Evolutionary conservation across 2,329 filamentous ascomycete species (phyloP), one percentile per base, ranked within the genome.

Genomic region (Coniochaeta sp.): DNA sequence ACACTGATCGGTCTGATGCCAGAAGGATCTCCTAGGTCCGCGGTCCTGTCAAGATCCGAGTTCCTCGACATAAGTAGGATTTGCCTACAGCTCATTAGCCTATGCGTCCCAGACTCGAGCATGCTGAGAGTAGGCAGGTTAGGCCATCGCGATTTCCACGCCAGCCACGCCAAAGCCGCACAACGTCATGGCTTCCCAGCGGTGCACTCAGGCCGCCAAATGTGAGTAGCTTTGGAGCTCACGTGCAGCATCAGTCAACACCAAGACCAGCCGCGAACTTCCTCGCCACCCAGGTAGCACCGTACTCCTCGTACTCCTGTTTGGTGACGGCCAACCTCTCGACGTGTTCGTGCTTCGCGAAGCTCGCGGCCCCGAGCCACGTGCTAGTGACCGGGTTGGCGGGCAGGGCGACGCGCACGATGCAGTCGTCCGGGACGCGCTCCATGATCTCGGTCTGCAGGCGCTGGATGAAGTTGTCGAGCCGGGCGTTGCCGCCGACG

Each of bases 301-400:
- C 95, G 69, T 92, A 76, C 73, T 99, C 95, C 58, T 95, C 86
- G 72, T 99, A 99, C 70, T 99, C 91, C 62, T 89, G 83, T 70
- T 90, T 91, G 0, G 90, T 95, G n/a, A 97, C 89, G 1, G 86
- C 82, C 14, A 92, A 74, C 56, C 81, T 81, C 62, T 86, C 81
- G 58, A 96, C 78, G 42, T 89, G 81, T 47, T 80, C 79, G 67
- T 93, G 87, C 57, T 77, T 83, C 0, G 91, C 91, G 60, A 97
- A 78, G 61, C 86, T 83, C 24, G 89, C 89, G n/a, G 88, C 93
- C 17, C 95, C 95, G 14, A 86, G 76, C 93, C 93, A 99, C 0
- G 89, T 91, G 64, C 87, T 90, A 26, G 85, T 87, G 65, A 96
- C 81, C 0, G 93, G 90, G 68, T 96, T 83, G 17, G 79, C 74